Conservation (phyloP, 192 early-diverging fungal species). For the Coemansia sp. region DNA sequence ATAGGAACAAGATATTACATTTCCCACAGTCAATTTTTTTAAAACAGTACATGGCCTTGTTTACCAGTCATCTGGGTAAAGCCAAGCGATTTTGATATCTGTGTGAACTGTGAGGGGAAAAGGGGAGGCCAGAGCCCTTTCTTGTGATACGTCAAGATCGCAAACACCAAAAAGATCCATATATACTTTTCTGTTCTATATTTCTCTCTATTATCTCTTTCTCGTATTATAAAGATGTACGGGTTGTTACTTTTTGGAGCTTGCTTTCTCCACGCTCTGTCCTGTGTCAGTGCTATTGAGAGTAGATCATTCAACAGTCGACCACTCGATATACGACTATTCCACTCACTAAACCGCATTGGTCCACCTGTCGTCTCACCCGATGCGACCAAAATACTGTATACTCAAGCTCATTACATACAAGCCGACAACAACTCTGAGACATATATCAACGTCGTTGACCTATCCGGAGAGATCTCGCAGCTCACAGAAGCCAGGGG, state of each 20-base stretch:
- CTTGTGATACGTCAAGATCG: background rate
- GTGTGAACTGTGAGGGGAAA: background rate
- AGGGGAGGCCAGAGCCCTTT: background rate
- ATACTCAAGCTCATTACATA: slow-evolving; percentile 26
- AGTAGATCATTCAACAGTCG: slow-evolving; percentile 6
- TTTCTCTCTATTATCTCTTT: background rate
- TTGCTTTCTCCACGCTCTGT: background rate
- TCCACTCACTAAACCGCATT: slow-evolving; percentile 25
- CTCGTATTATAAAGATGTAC: background rate
- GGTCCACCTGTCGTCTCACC: slow-evolving; percentile 30
- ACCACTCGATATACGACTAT: slow-evolving; percentile 33
- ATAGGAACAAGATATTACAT: background rate
- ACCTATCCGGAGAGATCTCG: slow-evolving; percentile 9
- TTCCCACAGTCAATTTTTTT: background rate
- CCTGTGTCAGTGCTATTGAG: background rate
- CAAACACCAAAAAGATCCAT: background rate
- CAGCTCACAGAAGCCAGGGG: slow-evolving; percentile 14
- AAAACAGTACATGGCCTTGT: background rate
- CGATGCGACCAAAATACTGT: slow-evolving; percentile 22
- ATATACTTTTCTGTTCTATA: background rate
- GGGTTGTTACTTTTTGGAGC: background rate
- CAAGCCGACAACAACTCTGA: slow-evolving; percentile 29
- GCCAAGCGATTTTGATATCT: background rate
- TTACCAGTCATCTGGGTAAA: background rate
- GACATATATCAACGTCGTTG: slow-evolving; percentile 27